These are phyloP conservation scores for Pisolithus sp. DNA, from an alignment of 768 basidiomycete species.

Conservation along the genomic window DNA sequence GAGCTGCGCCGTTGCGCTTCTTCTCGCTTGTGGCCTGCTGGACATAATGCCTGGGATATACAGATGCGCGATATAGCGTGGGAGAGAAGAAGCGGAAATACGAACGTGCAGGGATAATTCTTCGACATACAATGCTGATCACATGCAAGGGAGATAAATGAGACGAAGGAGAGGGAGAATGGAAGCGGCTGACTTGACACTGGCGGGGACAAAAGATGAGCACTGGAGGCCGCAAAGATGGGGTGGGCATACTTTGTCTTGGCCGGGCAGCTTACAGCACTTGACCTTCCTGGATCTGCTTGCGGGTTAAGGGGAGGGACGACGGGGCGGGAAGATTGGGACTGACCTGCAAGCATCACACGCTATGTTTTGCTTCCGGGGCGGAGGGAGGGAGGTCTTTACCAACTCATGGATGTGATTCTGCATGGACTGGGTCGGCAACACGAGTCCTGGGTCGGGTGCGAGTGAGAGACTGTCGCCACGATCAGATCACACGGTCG, in stretches of 20 bases:
- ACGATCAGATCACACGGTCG: background rate
- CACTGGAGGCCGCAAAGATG: conserved; percentile 2
- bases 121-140: conserved; percentile 79
- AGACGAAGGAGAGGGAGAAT: conserved; percentile 4
- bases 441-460: conserved; percentile 43
- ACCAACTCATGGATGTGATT: conserved; percentile 79
- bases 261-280: conserved; percentile 75
- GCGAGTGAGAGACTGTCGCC: background rate
- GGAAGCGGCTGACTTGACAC: conserved; percentile 54
- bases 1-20: conserved; percentile 56
- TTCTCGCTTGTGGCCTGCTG: conserved; percentile 84
- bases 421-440: conserved; percentile 64
- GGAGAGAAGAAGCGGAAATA: conserved; percentile 20
- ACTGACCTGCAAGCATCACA: conserved; percentile 85
- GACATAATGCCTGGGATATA: conserved; percentile 54
- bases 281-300: conserved; percentile 81
- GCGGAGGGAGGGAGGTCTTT: conserved; percentile 67
- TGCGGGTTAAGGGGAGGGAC: conserved; percentile 2
- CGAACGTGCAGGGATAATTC: conserved; percentile 89
- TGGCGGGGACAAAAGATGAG: conserved; percentile 23
- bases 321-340: background rate
- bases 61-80: conserved; percentile 13
- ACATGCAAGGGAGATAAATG: conserved; percentile 4
- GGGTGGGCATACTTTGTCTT: conserved; percentile 60
- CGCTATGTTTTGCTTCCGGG: conserved; percentile 87